Base-by-base conservation (phyloP, 1,139 yeast genomes). In the Taphrina confusa region DNA sequence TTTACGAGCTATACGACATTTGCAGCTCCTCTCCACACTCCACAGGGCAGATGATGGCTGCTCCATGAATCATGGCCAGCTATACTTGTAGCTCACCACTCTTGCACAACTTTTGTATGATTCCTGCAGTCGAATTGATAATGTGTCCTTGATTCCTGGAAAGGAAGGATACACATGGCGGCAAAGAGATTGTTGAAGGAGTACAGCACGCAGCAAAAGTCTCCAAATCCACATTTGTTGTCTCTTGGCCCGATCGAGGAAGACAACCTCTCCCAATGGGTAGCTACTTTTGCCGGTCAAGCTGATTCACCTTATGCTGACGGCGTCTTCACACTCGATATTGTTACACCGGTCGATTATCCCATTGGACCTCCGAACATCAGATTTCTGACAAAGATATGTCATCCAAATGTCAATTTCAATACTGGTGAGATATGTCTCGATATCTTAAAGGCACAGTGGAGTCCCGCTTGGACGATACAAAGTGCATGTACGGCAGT, bases 401-500 rank as follows among this genome's bases (percentile, higher is more conserved):
- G 85, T 51, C 96, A 88, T 70, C 91, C 94, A 1, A 88, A 88
- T 69, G 81, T 88, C 46, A 81, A 83, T 67, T 78, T 82, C 52
- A 50, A 61, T 34, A 83, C 85, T 0, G 96, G 96, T 0, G 92
- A 85, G 65, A 85, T 88, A 2, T 90, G 97, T 71, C 74, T 90
- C n/a, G 95, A 89, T 70, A 85, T 89, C 12, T 75, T 87, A 60
- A 82, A 82, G 66, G 71, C 69, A 39, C 63, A 55, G 6, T 90
- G 96, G 96, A 81, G 92, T 0, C 96, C 96, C 0, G 95, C 95
- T 1, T 90, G 96, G 95, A 83, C 87, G 44, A 70, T 90, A 45
- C 76, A 82, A 57, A 78, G 86, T 61, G 78, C 87, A n/a, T 76
- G 87, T 51, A 78, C 82, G 30, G 95, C 96, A 0, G 81, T 89